Conservation (phyloP, 108 stramenopile species). For the Skeletonema grethae region DNA sequence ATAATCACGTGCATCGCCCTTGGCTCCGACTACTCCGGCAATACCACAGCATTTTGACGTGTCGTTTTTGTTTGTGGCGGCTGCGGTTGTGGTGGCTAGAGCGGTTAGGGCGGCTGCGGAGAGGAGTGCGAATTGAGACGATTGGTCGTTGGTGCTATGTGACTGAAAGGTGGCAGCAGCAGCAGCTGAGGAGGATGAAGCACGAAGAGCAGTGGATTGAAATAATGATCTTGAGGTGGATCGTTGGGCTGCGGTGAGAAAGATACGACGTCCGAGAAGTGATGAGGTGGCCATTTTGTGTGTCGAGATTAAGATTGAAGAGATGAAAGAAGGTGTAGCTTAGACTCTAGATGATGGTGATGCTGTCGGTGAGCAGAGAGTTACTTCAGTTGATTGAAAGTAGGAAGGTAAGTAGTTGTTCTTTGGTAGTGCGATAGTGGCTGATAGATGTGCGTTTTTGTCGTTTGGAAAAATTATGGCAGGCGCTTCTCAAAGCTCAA, state of each 20-base stretch:
- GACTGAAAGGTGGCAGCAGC: neutral
- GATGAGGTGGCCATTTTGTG: slow-evolving; percentile 27
- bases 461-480: too few species aligned
- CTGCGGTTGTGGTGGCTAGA: neutral
- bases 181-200: neutral
- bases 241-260: slow-evolving; percentile 33
- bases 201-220: neutral
- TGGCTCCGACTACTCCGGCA: slow-evolving; percentile 58
- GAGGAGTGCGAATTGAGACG: neutral
- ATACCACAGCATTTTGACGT: slow-evolving; percentile 54
- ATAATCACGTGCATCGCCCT: slow-evolving; percentile 58
- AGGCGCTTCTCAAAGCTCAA: too few species aligned
- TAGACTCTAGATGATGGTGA: too few species aligned
- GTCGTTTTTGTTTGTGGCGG: neutral
- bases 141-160: neutral
- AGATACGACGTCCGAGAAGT: slow-evolving; percentile 31
- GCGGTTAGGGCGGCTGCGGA: neutral
- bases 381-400: too few species aligned
- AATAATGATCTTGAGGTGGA: neutral
- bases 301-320: too few species aligned
- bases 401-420: too few species aligned
- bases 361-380: too few species aligned
- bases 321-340: too few species aligned
- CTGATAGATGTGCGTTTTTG: too few species aligned
- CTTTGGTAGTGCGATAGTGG: too few species aligned